Conservation (phyloP, 177 flowering plant species). For the Telopea speciosissima region DNA sequence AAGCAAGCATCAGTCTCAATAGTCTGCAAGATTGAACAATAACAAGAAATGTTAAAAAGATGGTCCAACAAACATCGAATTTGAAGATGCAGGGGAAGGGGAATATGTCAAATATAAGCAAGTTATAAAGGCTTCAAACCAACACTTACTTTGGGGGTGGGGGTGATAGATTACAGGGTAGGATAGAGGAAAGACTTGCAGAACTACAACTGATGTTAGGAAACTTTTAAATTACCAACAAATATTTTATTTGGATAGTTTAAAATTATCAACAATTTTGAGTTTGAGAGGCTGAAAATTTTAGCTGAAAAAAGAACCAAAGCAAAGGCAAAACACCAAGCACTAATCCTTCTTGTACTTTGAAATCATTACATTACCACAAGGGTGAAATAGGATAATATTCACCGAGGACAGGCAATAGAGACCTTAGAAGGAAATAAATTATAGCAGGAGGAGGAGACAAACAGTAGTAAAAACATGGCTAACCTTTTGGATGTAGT, state of each 20-base stretch:
- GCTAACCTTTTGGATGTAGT: conserved; percentile 42
- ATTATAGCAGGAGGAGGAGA: not conserved
- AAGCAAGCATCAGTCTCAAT: conserved; percentile 40
- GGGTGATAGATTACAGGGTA: not conserved
- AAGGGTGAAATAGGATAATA: not conserved
- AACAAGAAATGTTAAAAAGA: not conserved
- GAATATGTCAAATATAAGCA: not conserved
- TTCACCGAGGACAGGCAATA: not conserved
- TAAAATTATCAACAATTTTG: too few relatives aligned
- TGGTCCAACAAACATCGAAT: not conserved
- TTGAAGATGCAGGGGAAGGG: not conserved
- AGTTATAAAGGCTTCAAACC: too few relatives aligned
- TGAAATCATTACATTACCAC: not conserved
- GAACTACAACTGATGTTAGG: not conserved
- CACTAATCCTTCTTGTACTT: too few relatives aligned
- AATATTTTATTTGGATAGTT: too few relatives aligned
- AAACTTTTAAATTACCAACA: not conserved
- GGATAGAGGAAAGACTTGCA: not conserved
- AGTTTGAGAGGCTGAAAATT: not conserved
- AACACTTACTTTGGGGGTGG: not conserved
- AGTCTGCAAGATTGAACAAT: conserved; percentile 30
- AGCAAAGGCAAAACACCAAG: too few relatives aligned
- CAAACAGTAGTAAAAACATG: not conserved
- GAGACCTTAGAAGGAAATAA: not conserved
- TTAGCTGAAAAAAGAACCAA: not conserved